Conservation (phyloP, 1,139 yeast genomes). For the Suhomyces chickasaworum region DNA sequence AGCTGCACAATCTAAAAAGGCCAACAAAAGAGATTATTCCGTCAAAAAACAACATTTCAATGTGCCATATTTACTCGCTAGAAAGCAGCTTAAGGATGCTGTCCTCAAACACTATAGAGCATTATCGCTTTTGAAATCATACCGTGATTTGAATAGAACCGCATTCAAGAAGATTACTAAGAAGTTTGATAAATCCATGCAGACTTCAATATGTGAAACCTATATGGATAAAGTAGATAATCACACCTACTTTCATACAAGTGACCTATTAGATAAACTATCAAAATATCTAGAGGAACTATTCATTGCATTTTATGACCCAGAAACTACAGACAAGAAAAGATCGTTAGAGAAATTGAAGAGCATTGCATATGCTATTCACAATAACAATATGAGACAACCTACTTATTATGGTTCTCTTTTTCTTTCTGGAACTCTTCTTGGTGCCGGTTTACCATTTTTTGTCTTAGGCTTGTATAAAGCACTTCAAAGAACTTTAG, state of each 20-base stretch:
- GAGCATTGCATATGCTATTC: slow-evolving; percentile 47
- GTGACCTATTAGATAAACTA: slow-evolving; percentile 67
- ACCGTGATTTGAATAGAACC: slow-evolving; percentile 74
- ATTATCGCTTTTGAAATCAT: slow-evolving; percentile 75
- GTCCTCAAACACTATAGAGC: slow-evolving; percentile 78
- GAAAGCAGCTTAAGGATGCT: slow-evolving; percentile 75
- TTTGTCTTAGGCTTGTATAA: slow-evolving; percentile 52
- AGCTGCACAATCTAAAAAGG: slow-evolving; percentile 22
- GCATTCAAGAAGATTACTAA: slow-evolving; percentile 88
- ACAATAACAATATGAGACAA: slow-evolving; percentile 31
- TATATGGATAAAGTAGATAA: slow-evolving; percentile 65
- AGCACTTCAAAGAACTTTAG: slow-evolving; percentile 48
- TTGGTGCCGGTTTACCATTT: slow-evolving; percentile 74
- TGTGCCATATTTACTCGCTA: slow-evolving; percentile 73
- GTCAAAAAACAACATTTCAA: slow-evolving; percentile 32
- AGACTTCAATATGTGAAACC: slow-evolving; percentile 45
- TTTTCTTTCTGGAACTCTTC: slow-evolving; percentile 60
- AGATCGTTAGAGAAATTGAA: slow-evolving; percentile 73
- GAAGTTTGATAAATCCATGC: slow-evolving; percentile 79
- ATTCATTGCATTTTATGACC: slow-evolving; percentile 66
- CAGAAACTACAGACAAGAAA: slow-evolving; percentile 64
- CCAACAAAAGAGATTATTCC: slow-evolving; percentile 37
- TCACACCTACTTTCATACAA: slow-evolving; percentile 57
- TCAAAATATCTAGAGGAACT: slow-evolving; percentile 65
- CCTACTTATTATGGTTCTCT: slow-evolving; percentile 43